phyloP scores from a whole-genome alignment of 305 asterid species.

The Galium porrigens region DNA sequence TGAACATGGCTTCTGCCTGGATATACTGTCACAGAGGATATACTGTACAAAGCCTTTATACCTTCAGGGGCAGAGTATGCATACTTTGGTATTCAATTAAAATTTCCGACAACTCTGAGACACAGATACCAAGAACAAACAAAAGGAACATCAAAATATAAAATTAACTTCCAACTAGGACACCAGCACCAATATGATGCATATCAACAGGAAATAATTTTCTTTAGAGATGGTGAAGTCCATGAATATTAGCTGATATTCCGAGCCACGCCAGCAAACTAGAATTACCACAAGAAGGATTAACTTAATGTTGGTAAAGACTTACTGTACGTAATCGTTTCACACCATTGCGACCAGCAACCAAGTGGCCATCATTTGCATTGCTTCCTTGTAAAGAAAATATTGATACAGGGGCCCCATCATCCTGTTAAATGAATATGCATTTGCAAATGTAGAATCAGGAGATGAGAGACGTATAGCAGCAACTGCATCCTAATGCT shows the following conservation, averaged over 20 bases:
- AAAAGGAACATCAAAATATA: neutral
- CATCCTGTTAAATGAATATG: constrained; percentile 46
- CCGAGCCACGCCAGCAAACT: neutral
- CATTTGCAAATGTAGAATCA: constrained; percentile 12
- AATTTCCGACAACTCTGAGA: neutral
- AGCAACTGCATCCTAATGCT: neutral
- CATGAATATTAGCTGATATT: neutral
- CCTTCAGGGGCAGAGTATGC: neutral
- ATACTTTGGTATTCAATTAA: neutral
- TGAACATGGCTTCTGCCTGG: too few relatives aligned
- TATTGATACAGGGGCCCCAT: constrained; percentile 84
- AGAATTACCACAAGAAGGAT: neutral
- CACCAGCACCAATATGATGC: neutral
- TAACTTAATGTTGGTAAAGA: constrained; percentile 9
- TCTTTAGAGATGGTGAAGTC: neutral
- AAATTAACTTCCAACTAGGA: neutral
- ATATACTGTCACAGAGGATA: neutral
- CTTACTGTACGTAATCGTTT: constrained; percentile 93
- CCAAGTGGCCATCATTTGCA: constrained; percentile 74
- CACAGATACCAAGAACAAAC: neutral
- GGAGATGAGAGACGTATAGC: constrained; percentile 12
- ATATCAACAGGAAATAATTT: neutral
- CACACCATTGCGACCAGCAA: constrained; percentile 96
- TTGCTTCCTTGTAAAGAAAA: constrained; percentile 84
- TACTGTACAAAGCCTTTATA: neutral